Evolutionary conservation across 2,329 filamentous ascomycete species (phyloP).

Genomic region (Pezicula carpinea): DNA sequence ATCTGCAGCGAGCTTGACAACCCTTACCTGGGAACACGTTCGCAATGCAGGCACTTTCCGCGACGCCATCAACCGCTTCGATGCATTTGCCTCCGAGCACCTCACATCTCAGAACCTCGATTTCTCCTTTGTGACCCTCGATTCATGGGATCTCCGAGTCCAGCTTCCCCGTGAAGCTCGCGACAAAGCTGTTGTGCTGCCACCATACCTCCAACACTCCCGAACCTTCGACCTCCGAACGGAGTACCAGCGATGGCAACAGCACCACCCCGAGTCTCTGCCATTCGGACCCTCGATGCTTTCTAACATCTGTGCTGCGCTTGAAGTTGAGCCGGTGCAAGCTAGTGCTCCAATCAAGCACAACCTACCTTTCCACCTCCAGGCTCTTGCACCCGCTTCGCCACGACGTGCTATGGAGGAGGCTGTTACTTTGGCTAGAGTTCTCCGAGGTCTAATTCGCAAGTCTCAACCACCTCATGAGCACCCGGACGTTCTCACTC

Average conservation of each 20-base stretch:
- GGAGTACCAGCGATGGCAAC: slow-evolving; percentile 98
- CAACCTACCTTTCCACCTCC: slow-evolving; percentile 95
- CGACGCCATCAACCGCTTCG: slow-evolving; percentile 93
- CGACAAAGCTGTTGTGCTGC: slow-evolving; percentile 95
- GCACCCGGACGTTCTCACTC: slow-evolving; percentile 88
- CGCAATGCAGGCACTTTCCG: slow-evolving; percentile 95
- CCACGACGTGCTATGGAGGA: slow-evolving; percentile 97
- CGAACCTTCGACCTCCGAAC: slow-evolving; percentile 94
- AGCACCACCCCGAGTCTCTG: slow-evolving; percentile 94
- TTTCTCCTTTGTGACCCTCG: slow-evolving; percentile 97
- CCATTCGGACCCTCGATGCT: slow-evolving; percentile 94
- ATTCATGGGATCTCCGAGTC: slow-evolving; percentile 96
- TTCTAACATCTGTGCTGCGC: slow-evolving; percentile 94
- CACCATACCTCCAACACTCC: slow-evolving; percentile 95
- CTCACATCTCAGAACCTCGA: slow-evolving; percentile 86
- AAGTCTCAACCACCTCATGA: slow-evolving; percentile 94
- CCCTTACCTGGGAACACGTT: slow-evolving; percentile 98
- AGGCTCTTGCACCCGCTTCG: slow-evolving; percentile 91
- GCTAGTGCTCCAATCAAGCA: slow-evolving; percentile 98
- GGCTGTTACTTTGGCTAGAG: slow-evolving; percentile 87
- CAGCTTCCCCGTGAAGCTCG: slow-evolving; percentile 96
- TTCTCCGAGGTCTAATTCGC: slow-evolving; percentile 85
- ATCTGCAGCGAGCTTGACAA: slow-evolving; percentile 82
- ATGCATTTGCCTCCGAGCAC: slow-evolving; percentile 88
- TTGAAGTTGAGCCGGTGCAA: slow-evolving; percentile 96